A percentile compares a stretch with the other conserved stretches of the same genome.
phyloP scores from a whole-genome alignment of 768 basidiomycete species.

The Hortiboletus flavorubellus region DNA sequence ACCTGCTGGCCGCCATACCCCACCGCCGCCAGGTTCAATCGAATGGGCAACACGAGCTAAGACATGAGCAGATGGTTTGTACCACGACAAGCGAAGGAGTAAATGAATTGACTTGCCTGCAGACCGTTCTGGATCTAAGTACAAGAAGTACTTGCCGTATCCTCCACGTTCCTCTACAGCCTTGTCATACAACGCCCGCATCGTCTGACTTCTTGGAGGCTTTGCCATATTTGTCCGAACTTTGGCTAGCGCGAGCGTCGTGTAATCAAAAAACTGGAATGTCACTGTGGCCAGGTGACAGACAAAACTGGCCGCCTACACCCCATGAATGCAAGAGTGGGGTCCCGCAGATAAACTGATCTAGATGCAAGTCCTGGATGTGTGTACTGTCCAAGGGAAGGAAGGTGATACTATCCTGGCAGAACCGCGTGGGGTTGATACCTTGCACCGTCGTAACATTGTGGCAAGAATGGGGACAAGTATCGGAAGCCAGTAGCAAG shows the following conservation, averaged over 20 bases:
- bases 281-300: no score
- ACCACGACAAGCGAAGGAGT: background rate
- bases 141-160: background rate
- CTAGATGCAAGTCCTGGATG: no score
- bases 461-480: no score
- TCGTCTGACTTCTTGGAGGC: background rate
- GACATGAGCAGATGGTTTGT: background rate
- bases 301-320: no score
- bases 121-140: background rate
- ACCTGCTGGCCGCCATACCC: background rate
- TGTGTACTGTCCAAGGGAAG: no score
- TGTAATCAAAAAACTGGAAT: background rate
- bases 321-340: no score
- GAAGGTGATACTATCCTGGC: no score
- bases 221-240: background rate
- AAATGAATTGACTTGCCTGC: background rate
- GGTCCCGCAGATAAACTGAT: no score
- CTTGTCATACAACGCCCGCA: background rate
- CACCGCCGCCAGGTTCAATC: background rate
- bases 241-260: background rate
- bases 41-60: background rate
- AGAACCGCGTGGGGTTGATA: no score
- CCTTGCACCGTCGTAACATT: no score
- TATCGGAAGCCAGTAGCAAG: no score
- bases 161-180: background rate